Evolutionary conservation across 108 stramenopile species (phyloP), one percentile per base, ranked within the genome.

Genomic region (Fragilariopsis cylindrus): DNA sequence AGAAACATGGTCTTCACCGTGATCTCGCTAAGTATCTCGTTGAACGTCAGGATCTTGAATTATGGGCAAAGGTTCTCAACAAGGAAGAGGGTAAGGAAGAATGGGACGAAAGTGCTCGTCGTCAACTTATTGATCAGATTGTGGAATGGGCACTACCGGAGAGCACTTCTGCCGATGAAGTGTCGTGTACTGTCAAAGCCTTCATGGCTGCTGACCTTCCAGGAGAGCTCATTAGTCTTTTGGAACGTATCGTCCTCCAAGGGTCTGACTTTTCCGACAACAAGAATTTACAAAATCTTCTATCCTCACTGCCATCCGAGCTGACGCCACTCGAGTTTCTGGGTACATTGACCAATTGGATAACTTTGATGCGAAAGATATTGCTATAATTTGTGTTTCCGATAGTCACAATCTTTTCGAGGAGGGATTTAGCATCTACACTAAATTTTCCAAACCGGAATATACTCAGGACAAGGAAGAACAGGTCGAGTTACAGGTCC

Each of bases 181-280:
- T 99, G 30, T 99, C 98, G 16, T 92, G 95, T 73, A 99, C 99
- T 16, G 99, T 99, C 55, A 99, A 99, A 89, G 99, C 99, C 48
- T 99, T 99, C 86, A 99, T 99, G 98, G 97, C 97, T 48, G 98
- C 98, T 46, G 98, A 99, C 65, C 82, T 99, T 74, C 98, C 98
- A 47, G 92, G 93, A 64, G 98, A 99, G 81, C 92, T 99, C 54
- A 99, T 99, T 70, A 96, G 85, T 78, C 93, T 99, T 56, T 92
- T 99, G 50, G 99, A 99, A 85, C 92, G 98, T 21, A 98, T 99
- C 74, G 96, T 99, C 43, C 87, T 99, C 21, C 99, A 99, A 80
- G 98, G 98, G 62, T 97, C 96, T 11, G 98, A 99, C 87, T 99
- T 99, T 73, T 96, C 96, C 7, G 92, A 99, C 85, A 98, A 99